Evolutionary conservation across 2,329 filamentous ascomycete genomes (phyloP).

Genomic region (Seiridium cupressi): DNA sequence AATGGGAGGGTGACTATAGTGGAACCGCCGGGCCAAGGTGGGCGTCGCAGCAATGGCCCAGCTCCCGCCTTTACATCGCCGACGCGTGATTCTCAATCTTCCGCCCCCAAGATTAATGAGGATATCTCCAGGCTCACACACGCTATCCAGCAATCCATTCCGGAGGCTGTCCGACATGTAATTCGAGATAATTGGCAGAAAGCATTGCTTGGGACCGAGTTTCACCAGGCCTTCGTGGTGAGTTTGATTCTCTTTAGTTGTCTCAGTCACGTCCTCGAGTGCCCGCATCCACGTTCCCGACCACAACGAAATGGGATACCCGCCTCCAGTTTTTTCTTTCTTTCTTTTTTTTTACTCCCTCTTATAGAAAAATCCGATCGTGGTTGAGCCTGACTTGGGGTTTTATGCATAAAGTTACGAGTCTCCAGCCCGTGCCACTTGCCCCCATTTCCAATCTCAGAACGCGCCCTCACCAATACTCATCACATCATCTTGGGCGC

Average conservation of each 20-base stretch:
- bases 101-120: slow-evolving; percentile 34
- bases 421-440: too few relatives aligned
- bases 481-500: background rate
- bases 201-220: slow-evolving; percentile 47
- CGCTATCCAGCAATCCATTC: slow-evolving; percentile 37
- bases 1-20: slow-evolving; percentile 17
- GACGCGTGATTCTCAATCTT: slow-evolving; percentile 20
- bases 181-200: slow-evolving; percentile 52
- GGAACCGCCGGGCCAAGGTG: slow-evolving; percentile 14
- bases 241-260: slow-evolving; percentile 23
- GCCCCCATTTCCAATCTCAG: too few relatives aligned
- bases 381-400: too few relatives aligned
- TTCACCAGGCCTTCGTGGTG: slow-evolving; percentile 52
- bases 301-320: too few relatives aligned
- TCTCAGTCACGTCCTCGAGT: too few relatives aligned
- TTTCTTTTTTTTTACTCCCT: too few relatives aligned
- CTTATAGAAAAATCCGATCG: too few relatives aligned
- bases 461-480: background rate
- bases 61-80: slow-evolving; percentile 34
- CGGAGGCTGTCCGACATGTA: slow-evolving; percentile 45
- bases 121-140: slow-evolving; percentile 36
- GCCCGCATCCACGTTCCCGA: too few relatives aligned
- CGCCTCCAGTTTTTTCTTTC: too few relatives aligned
- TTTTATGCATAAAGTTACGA: too few relatives aligned
- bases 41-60: slow-evolving; percentile 4